Base-by-base conservation (phyloP, 768 basidiomycete species). In the Macrolepiota dolichaula region DNA sequence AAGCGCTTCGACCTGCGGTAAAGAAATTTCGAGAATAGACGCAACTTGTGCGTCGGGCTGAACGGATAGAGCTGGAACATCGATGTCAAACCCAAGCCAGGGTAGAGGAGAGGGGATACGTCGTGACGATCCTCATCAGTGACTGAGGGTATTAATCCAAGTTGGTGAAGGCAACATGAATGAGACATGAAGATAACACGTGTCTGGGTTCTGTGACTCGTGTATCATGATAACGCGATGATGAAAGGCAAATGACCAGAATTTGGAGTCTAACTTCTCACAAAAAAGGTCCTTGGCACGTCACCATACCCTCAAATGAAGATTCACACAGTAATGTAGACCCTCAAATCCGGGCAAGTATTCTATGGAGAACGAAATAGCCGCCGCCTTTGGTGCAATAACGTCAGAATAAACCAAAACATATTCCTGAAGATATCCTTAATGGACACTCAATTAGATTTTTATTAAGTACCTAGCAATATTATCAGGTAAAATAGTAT, bases 61-160 rank as follows among this genome's bases (percentile, higher is more conserved):
- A 74, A 69, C 57, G 76, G 60, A 64, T 74, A 72, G 62, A 79
- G 65, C 55, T 77, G 70, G 52, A 75, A 74, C 77, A 78, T 78
- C 64, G 63, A 66, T 66, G 65, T 55, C 64, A 52, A 62, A 51
- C 47, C 44, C 54, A 50, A 50, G 37, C 36, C 50, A 36, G 55
- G 50, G 65, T 42, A 54, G 62, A 61, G 64, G 37, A 59, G 57
- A 55, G 52, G 51, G 55, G 54, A 57, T 55, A 50, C 55, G 61
- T 59, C 63, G 59, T 62, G 64, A 63, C 65, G 57, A 19, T 15
- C n/a, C 25, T 10, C 22, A 10, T 24, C 29, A 32, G 29, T 49
- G 47, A 19, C 52, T 22, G 24, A 37, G 22, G 36, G 52, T 24
- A 54, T 59, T 62, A 46, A 61, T 61, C 54, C 58, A 54, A 57